Evolutionary conservation across 176 grass and related monocot genomes (phyloP), one percentile per base, ranked within the genome.

Genomic region (Chrysopogon serrulatus): DNA sequence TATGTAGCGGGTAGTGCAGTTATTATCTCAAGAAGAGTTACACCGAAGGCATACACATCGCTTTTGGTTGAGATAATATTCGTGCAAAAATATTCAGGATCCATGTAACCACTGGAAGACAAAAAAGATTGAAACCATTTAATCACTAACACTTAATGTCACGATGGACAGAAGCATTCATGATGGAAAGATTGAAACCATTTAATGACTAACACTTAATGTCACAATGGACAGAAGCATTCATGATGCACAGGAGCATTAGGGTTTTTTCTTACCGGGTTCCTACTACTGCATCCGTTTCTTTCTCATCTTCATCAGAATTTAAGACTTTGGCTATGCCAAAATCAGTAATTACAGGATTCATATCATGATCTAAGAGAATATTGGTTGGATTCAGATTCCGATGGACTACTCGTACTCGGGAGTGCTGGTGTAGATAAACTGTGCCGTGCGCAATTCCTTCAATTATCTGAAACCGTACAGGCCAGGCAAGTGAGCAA

Each of bases 11-110:
- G 26, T 73, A 19, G 70, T 32, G 43, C 42, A 11, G 42, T 48
- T 27, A 48, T 73, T 32, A 73, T 79, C 74, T 73, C 54, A 0
- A 88, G 69, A 21, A 65, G 32, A 10, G 53, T 27, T 0, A 79
- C 32, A 19, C 80, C 74, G 21, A 88, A 88, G 32, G 65, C 64
- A 41, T 73, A 88, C 10, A 56, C 86, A 56, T 83, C 86, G 0
- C 32, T 54, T 24, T 83, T 88, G 4, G 65, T 28, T 5, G 80
- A 73, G 42, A 84, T 42, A 39, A 45, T 16, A 10, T 65, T 74
- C 7, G 47, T 15, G 11, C 0, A 3, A 17, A 28, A 35, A 65
- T 73, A 88, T n/a, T 88, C 53, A 5, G 86, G 53, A 8, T 66
- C 37, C 15, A 83, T 42, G 17, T 83, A 88, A n/a, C 74, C 33